These are phyloP conservation scores for Huntiella savannae DNA, from an alignment of 2,329 filamentous ascomycete species.

Conservation along the genomic window DNA sequence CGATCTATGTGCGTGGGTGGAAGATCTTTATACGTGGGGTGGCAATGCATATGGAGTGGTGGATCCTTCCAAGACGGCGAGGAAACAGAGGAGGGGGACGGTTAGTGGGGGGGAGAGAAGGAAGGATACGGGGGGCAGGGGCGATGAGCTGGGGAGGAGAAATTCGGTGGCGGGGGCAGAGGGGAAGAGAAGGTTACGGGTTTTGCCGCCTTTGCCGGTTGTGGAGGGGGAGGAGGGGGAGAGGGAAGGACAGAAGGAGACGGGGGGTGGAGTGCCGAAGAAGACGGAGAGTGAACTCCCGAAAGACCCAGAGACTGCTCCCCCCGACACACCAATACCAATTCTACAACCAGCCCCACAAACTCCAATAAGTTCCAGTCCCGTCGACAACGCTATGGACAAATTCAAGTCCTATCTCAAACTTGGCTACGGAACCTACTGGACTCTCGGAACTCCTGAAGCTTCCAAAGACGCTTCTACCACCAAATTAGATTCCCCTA, in stretches of 20 bases:
- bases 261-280: too few species aligned
- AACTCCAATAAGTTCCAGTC: background rate
- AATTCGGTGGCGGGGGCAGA: too few species aligned
- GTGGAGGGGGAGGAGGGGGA: background rate
- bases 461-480: constrained; percentile 3
- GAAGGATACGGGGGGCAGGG: too few species aligned
- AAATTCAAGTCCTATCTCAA: constrained; percentile 46
- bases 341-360: background rate
- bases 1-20: constrained; percentile 68
- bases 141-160: too few species aligned
- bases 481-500: background rate
- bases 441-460: constrained; percentile 19
- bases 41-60: constrained; percentile 68
- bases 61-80: constrained; percentile 22
- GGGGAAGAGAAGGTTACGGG: constrained; percentile 4
- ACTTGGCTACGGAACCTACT: constrained; percentile 48
- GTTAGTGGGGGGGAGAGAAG: constrained; percentile 1
- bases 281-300: too few species aligned
- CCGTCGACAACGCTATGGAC: constrained; percentile 26
- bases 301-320: background rate
- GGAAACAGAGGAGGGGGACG: constrained; percentile 8
- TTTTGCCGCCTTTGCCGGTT: constrained; percentile 4
- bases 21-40: constrained; percentile 70
- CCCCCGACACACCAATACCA: background rate
- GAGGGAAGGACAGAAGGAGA: too few species aligned